Conservation (phyloP, 1,139 yeast genomes). For the Zygoascus sp. region DNA sequence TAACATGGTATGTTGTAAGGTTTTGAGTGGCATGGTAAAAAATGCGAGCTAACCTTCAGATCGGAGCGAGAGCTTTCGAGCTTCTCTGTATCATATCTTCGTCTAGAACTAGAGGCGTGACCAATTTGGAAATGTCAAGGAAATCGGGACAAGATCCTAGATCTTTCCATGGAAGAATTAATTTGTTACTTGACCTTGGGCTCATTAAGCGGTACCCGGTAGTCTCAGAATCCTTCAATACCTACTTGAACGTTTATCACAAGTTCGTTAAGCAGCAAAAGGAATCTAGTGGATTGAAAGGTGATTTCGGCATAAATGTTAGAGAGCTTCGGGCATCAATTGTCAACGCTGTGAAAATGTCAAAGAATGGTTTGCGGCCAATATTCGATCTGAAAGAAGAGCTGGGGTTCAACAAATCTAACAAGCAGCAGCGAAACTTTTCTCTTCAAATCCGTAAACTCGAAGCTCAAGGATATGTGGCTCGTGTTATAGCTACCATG, state of each 20-base stretch:
- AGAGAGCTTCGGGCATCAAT: conserved; percentile 41
- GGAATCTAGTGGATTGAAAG: conserved; percentile 16
- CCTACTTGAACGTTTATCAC: conserved; percentile 33
- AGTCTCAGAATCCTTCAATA: conserved; percentile 30
- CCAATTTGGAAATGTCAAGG: conserved; percentile 35
- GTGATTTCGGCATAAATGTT: conserved; percentile 36
- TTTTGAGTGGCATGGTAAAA: not conserved
- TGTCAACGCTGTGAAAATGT: conserved; percentile 53
- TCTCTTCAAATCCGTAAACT: conserved; percentile 50
- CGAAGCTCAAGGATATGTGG: conserved; percentile 50
- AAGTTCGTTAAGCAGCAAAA: conserved; percentile 21
- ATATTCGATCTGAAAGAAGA: conserved; percentile 61
- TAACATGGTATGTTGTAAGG: conserved; percentile 21
- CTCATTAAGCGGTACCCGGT: conserved; percentile 35
- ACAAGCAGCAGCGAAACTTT: conserved; percentile 46
- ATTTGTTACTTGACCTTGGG: conserved; percentile 31
- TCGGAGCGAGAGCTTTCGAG: conserved; percentile 36
- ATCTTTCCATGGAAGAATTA: conserved; percentile 37
- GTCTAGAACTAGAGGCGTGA: conserved; percentile 34
- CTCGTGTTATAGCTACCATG: conserved; percentile 54
- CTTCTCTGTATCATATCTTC: conserved; percentile 37
- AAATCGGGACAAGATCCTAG: conserved; percentile 40
- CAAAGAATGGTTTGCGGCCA: conserved; percentile 67
- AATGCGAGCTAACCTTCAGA: conserved; percentile 14
- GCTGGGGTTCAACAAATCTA: conserved; percentile 48